Evolutionary conservation across 371 early-diverging fungal species (phyloP).

Genomic region (Umbelopsis sp.): DNA sequence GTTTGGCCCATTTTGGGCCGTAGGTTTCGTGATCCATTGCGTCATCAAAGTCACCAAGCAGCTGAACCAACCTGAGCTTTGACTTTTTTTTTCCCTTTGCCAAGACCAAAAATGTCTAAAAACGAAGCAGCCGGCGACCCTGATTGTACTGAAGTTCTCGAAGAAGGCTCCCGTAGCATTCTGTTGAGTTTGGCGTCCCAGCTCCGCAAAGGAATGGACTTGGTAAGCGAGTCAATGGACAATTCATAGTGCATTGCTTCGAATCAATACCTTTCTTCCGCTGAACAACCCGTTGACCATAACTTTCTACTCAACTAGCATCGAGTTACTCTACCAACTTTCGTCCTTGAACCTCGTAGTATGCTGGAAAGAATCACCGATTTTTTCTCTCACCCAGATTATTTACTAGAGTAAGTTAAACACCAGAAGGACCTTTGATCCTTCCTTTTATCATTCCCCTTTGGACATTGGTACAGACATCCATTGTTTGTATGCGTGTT

Average conservation of each 20-base stretch:
- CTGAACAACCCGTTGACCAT: not conserved
- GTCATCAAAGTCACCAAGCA: slow-evolving; percentile 11
- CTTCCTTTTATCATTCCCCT: not conserved
- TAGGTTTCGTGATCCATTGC: slow-evolving; percentile 3
- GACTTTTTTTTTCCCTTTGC: not conserved
- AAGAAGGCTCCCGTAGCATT: slow-evolving; percentile 87
- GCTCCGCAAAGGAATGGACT: slow-evolving; percentile 87
- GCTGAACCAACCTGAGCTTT: not conserved
- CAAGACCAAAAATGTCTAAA: slow-evolving; percentile 11
- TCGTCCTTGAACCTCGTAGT: slow-evolving; percentile 94
- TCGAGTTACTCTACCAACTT: slow-evolving; percentile 93
- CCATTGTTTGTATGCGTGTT: not conserved
- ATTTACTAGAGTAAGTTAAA: slow-evolving; percentile 74
- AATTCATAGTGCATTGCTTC: slow-evolving; percentile 18
- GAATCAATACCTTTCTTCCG: not conserved
- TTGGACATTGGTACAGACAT: not conserved
- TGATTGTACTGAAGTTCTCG: slow-evolving; percentile 80
- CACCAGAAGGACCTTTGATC: not conserved
- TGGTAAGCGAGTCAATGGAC: slow-evolving; percentile 37
- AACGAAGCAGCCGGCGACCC: slow-evolving; percentile 28
- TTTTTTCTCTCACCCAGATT: slow-evolving; percentile 93
- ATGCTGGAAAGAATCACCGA: slow-evolving; percentile 96
- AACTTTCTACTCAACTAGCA: slow-evolving; percentile 27
- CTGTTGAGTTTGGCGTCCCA: slow-evolving; percentile 85
- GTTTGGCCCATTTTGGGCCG: too few relatives aligned